Conservation (phyloP, 2,329 filamentous ascomycete genomes). For the Cordyceps cateniannulata region DNA sequence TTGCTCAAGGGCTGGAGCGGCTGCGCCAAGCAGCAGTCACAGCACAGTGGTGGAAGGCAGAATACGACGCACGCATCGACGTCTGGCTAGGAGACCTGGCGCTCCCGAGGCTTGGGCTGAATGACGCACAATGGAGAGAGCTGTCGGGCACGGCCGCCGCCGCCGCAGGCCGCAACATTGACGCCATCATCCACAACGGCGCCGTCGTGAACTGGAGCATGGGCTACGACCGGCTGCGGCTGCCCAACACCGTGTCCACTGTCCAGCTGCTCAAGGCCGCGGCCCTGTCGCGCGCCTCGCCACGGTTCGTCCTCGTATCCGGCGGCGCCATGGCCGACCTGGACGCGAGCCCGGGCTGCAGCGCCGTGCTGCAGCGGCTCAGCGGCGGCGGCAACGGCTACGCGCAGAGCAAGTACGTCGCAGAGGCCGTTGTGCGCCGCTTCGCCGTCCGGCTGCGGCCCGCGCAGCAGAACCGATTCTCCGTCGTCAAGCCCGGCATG, state of each 20-base stretch:
- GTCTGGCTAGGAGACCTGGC: constrained; percentile 66
- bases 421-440: constrained; percentile 16
- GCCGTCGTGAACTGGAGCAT: constrained; percentile 78
- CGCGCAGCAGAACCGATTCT: constrained; percentile 14
- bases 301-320: constrained; percentile 20
- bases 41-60: constrained; percentile 17
- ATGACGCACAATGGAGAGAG: constrained; percentile 54
- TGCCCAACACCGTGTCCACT: constrained; percentile 57
- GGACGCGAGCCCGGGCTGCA: not conserved
- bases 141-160: constrained; percentile 33
- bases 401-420: constrained; percentile 20
- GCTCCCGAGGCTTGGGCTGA: constrained; percentile 63
- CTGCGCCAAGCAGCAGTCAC: constrained; percentile 11
- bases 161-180: constrained; percentile 43
- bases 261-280: constrained; percentile 16
- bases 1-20: constrained; percentile 12
- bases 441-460: not conserved
- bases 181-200: constrained; percentile 75
- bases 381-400: constrained; percentile 14
- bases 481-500: constrained; percentile 18
- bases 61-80: constrained; percentile 39
- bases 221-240: constrained; percentile 64
- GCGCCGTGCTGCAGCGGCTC: not conserved
- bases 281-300: constrained; percentile 10
- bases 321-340: constrained; percentile 15